A percentile compares a stretch with the other conserved stretches of the same genome.
These are phyloP conservation scores for Parmelia sp. DNA, from an alignment of 495 filamentous ascomycete species.

Conservation along the genomic window DNA sequence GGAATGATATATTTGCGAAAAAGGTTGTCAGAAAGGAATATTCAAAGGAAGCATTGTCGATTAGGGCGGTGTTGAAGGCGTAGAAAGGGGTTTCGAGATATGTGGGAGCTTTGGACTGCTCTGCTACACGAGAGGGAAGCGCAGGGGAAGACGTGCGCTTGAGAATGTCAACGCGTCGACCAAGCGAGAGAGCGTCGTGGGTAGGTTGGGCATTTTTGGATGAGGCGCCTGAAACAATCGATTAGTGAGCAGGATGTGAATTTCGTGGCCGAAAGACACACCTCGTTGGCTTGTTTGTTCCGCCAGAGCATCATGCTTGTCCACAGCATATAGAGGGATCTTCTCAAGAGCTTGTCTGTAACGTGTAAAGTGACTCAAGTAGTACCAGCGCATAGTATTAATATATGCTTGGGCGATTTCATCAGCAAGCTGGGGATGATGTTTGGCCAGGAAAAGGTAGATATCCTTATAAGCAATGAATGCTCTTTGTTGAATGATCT, in stretches of 20 bases:
- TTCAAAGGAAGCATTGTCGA: constrained; percentile 92
- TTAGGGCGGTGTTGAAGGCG: constrained; percentile 86
- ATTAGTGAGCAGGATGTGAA: constrained; percentile 9
- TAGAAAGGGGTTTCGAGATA: constrained; percentile 86
- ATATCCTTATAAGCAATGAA: constrained; percentile 83
- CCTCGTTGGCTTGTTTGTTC: constrained; percentile 62
- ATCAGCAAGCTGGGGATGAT: constrained; percentile 70
- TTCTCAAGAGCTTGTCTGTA: constrained; percentile 79
- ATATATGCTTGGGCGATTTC: constrained; percentile 92
- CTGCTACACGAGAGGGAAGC: constrained; percentile 72
- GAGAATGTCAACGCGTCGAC: constrained; percentile 74
- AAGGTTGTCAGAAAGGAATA: constrained; percentile 89
- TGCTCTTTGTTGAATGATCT: constrained; percentile 86
- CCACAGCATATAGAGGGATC: constrained; percentile 72
- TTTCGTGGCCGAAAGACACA: constrained; percentile 25
- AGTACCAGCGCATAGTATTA: constrained; percentile 99
- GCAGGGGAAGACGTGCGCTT: constrained; percentile 63
- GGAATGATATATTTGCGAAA: constrained; percentile 55
- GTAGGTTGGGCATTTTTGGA: constrained; percentile 37
- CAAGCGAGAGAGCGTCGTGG: constrained; percentile 83
- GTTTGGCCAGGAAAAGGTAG: constrained; percentile 72
- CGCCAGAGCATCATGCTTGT: constrained; percentile 79
- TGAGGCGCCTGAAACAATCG: constrained; percentile 42
- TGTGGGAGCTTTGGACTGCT: constrained; percentile 78
- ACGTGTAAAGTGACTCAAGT: constrained; percentile 81